Evolutionary conservation across 1,284 basidiomycete species (phyloP), one percentile per base, ranked within the genome.

Genomic region (Cutaneotrichosporon cutaneum): DNA sequence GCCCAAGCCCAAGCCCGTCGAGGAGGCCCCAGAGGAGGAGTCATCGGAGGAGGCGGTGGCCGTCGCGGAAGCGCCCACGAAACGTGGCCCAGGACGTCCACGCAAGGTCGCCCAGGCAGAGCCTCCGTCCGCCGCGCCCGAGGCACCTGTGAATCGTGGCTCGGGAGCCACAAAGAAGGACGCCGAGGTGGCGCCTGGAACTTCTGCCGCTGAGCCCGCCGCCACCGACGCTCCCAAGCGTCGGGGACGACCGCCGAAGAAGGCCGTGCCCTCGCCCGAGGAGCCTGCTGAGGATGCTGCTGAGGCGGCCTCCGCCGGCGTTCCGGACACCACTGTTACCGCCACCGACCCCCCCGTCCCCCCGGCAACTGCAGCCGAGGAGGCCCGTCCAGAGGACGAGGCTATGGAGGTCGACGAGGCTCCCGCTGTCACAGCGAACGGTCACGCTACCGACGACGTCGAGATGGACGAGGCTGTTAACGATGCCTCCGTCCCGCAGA

Each of bases 401-500:
- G 30, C 42, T 30, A 18, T 35, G 54, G 36, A 39, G 22, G 26
- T 27, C 5, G 54, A 54, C 27, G 30, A 39, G 53, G 33, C 58
- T 18, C n/a, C 45, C n/a, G 6, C 24, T 32, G 26, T 60, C 11
- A 47, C 59, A 11, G 21, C 18, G 21, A 50, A 11, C n/a, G 33
- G 26, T 61, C 64, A 50, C 22, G 16, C 47, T 39, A 16, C 36
- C 36, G 36, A 39, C 47, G 32, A 18, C 32, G 52, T 35, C 9
- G 33, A 54, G 33, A 36, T 39, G n/a, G 50, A 52, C 21, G 21
- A 35, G 14, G 52, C 36, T 30, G 21, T 21, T 39, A 16, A 39
- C 36, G 36, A 39, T 16, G 14, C 13, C 36, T 5, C 9, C 5
- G 14, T 16, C 36, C 36, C 13, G 36, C 36, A 14, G 16, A n/a